phyloP scores from a whole-genome alignment of 495 filamentous ascomycete species.

The Penicillium manginii region DNA sequence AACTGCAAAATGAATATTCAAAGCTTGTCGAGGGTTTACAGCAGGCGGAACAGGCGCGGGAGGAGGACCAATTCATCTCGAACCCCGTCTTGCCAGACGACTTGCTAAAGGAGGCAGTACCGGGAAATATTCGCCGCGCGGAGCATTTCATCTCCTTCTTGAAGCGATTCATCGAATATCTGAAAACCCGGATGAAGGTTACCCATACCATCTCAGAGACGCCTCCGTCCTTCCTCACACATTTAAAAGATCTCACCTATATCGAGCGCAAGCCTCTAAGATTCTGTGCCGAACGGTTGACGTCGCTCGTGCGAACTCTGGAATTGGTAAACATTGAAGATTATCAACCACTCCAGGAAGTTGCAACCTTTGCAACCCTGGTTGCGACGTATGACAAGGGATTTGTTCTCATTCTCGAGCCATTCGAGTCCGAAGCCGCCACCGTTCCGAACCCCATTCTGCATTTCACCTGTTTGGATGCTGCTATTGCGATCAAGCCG shows the following conservation, averaged over 20 bases:
- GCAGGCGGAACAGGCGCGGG: slow-evolving; percentile 81
- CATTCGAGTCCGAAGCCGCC: slow-evolving; percentile 92
- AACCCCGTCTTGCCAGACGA: slow-evolving; percentile 65
- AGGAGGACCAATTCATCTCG: slow-evolving; percentile 96
- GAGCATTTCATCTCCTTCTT: slow-evolving; percentile 97
- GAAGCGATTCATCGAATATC: slow-evolving; percentile 95
- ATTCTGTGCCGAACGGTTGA: slow-evolving; percentile 94
- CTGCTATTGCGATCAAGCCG: slow-evolving; percentile 96
- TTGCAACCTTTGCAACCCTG: slow-evolving; percentile 97
- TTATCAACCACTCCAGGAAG: slow-evolving; percentile 94
- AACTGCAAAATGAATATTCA: slow-evolving; percentile 91
- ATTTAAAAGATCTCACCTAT: slow-evolving; percentile 93
- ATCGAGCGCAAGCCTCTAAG: slow-evolving; percentile 96
- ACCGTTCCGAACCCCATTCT: slow-evolving; percentile 95
- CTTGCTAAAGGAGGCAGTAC: slow-evolving; percentile 78
- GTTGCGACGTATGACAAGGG: slow-evolving; percentile 98
- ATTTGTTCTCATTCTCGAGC: slow-evolving; percentile 93
- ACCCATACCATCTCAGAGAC: slow-evolving; percentile 96
- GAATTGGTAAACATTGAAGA: slow-evolving; percentile 98
- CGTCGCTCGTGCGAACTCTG: slow-evolving; percentile 91
- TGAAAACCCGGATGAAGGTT: slow-evolving; percentile 98
- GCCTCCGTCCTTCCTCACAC: slow-evolving; percentile 87
- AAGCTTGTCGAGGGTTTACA: slow-evolving; percentile 93
- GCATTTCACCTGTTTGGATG: slow-evolving; percentile 96
- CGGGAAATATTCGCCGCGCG: slow-evolving; percentile 92